Evolutionary conservation across 495 filamentous ascomycete genomes (phyloP), one percentile per base, ranked within the genome.

Genomic region (Aspergillus hancockii): DNA sequence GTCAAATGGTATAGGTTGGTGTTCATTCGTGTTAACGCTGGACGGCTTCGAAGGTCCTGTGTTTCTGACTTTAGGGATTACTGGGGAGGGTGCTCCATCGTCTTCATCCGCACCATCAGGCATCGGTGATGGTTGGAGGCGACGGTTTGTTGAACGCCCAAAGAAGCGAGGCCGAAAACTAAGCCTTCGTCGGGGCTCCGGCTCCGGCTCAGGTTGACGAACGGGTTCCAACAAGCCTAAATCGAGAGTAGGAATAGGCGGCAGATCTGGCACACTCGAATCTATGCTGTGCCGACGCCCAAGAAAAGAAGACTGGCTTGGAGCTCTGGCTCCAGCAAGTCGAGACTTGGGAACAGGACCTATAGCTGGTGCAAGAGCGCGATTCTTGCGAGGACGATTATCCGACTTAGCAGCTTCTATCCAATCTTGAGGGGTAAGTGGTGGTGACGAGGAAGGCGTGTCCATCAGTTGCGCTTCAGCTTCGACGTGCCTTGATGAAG

Each of bases 361-460:
- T 8, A 52, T 54, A 1, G 50, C 62, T 8, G 59, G 30, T 2
- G 38, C 52, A 25, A 41, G 55, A 14, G 63, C 8, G 18, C 22
- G 55, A 19, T 62, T 53, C 43, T 65, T 71, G 8, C 65, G 54
- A 34, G 68, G 60, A 14, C 62, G 66, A 23, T 64, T 64, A 8
- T 54, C 60, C 34, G 68, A 56, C 57, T 67, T 69, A 23, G 74
- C 74, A 18, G 77, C 77, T 30, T 76, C 77, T 51, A 79, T 47
- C 77, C 77, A 79, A 31, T 79, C 77, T 43, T 75, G 72, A 9
- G 77, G 71, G 3, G 74, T 75, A 9, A 78, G 56, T 7, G 73
- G 72, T 4, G 70, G 68, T 4, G 71, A 67, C 4, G 64, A 68
- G 19, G 67, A 64, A 0, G 58, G 57, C 18, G 58, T 18, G 19